Conservation (phyloP, 441 rosid species). For the Erodium texanum region DNA sequence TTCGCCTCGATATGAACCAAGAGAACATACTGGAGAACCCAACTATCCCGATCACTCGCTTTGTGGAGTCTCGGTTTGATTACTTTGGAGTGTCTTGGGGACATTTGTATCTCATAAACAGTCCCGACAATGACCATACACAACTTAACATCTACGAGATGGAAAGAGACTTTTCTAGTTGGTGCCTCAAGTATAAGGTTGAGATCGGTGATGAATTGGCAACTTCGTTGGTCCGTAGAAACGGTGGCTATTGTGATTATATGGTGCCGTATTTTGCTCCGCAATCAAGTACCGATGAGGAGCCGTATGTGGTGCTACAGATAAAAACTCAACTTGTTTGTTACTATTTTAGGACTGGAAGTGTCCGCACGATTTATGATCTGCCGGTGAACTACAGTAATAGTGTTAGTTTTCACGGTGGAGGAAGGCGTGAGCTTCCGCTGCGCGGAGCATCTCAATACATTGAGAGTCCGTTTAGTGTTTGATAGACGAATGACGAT, state of each 20-base stretch:
- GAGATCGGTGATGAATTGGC: conserved; percentile 27
- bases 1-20: conserved; percentile 24
- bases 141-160: conserved; percentile 34
- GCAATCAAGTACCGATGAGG: conserved; percentile 22
- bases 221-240: conserved; percentile 17
- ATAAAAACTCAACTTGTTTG: not conserved
- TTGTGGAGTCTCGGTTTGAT: not conserved
- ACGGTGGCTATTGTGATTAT: conserved; percentile 19
- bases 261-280: conserved; percentile 15
- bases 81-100: conserved; percentile 32
- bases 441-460: too few species aligned
- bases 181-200: conserved; percentile 37
- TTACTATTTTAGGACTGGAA: not conserved
- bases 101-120: conserved; percentile 22
- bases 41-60: conserved; percentile 21
- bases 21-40: conserved; percentile 29
- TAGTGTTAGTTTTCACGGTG: too few species aligned
- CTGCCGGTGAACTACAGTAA: too few species aligned
- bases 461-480: too few species aligned
- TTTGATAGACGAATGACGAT: too few species aligned
- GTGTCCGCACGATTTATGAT: not conserved
- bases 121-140: conserved; percentile 23
- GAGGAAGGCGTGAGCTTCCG: too few species aligned
- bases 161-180: conserved; percentile 28
- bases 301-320: conserved; percentile 28